A percentile compares a stretch with the other conserved stretches of the same genome.
Evolutionary conservation across 192 early-diverging fungal genomes (phyloP).

Genomic region (Geosiphon pyriformis): DNA sequence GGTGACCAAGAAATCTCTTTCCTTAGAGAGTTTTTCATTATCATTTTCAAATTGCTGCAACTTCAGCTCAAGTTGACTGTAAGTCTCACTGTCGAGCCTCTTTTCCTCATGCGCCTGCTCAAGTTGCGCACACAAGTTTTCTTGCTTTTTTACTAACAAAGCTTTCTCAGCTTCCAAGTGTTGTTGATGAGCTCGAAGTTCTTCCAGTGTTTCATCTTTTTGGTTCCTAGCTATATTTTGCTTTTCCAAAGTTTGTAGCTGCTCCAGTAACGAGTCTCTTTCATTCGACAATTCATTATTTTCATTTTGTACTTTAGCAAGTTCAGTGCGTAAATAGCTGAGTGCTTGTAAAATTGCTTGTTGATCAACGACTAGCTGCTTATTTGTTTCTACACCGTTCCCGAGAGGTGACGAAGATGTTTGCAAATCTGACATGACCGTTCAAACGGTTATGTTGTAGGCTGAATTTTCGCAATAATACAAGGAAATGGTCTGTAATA

Average conservation of each 20-base stretch:
- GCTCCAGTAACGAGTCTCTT: conserved; percentile 11
- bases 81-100: conserved; percentile 52
- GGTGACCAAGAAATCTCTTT: not conserved
- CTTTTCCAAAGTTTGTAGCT: conserved; percentile 7
- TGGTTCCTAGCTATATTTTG: not conserved
- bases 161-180: conserved; percentile 6
- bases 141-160: not conserved
- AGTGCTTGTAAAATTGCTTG: conserved; percentile 13
- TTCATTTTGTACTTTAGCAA: conserved; percentile 21
- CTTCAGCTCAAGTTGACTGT: conserved; percentile 51
- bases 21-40: not conserved
- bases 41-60: conserved; percentile 11
- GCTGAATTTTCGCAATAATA: too few species aligned
- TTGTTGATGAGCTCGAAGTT: not conserved
- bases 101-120: conserved; percentile 38
- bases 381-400: not conserved
- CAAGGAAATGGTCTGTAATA: too few species aligned
- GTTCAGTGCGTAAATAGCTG: conserved; percentile 9
- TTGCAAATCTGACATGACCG: not conserved
- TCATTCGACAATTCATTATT: conserved; percentile 13
- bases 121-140: conserved; percentile 20
- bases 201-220: not conserved
- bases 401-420: not conserved
- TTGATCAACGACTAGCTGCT: conserved; percentile 12
- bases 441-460: too few species aligned